Percentiles rank a stretch among this genome's conserved stretches.
These are phyloP conservation scores for Dendrobium catenatum DNA, from an alignment of 106 monocot genomes.

Conservation along the genomic window DNA sequence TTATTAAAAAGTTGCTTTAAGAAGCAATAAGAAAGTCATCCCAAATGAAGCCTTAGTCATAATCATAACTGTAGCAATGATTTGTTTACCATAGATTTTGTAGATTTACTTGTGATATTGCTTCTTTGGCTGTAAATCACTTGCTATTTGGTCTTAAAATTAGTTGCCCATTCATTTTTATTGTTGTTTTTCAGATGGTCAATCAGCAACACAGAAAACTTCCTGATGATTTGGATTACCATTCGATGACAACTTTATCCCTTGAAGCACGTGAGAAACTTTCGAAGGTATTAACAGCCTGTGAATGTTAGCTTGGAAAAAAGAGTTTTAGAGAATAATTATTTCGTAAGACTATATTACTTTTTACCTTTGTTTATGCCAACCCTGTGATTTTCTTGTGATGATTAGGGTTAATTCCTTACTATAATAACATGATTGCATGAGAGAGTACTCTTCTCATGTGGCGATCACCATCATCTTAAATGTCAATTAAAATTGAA, in stretches of 20 bases:
- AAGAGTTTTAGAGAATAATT: background rate
- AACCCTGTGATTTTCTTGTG: too few relatives aligned
- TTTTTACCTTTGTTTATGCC: background rate
- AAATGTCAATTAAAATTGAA: too few relatives aligned
- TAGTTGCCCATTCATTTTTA: background rate
- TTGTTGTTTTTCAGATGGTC: constrained; percentile 49
- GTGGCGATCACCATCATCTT: too few relatives aligned
- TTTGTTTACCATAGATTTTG: background rate
- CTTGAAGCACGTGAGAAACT: constrained; percentile 96
- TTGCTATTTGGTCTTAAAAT: background rate
- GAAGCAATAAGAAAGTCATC: too few relatives aligned
- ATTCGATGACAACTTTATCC: constrained; percentile 79
- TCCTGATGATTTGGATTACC: constrained; percentile 83
- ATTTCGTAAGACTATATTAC: background rate
- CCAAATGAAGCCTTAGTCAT: too few relatives aligned
- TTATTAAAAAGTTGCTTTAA: too few relatives aligned
- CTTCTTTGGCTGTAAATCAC: background rate
- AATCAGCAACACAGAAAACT: constrained; percentile 89
- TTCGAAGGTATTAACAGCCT: constrained; percentile 59
- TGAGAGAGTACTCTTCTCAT: too few relatives aligned
- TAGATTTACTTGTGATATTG: background rate
- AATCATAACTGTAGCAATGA: background rate
- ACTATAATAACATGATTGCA: too few relatives aligned
- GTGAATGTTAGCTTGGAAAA: background rate
- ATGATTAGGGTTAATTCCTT: too few relatives aligned